Conservation (phyloP, 2,329 filamentous ascomycete genomes). For the Penicillium olsonii region DNA sequence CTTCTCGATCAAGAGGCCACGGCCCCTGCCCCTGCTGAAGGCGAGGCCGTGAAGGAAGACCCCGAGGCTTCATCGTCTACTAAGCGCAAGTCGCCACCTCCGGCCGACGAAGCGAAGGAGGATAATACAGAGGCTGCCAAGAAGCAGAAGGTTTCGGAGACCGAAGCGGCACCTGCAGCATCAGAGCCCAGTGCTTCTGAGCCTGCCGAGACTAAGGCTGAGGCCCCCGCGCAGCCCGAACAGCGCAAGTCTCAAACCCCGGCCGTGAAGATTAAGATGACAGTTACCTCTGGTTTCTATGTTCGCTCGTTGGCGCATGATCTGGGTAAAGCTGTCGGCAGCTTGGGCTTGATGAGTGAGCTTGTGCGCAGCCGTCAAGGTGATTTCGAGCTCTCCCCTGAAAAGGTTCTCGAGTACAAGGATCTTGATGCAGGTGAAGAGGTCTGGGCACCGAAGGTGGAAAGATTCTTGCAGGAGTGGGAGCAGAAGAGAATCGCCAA, state of each 20-base stretch:
- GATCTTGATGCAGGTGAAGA: slow-evolving; percentile 76
- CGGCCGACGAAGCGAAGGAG: slow-evolving; percentile 22
- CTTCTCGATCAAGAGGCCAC: slow-evolving; percentile 48
- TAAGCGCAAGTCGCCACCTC: slow-evolving; percentile 40
- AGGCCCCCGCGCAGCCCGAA: slow-evolving; percentile 18
- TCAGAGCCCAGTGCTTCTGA: slow-evolving; percentile 17
- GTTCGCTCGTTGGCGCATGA: slow-evolving; percentile 93
- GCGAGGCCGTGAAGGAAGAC: slow-evolving; percentile 23
- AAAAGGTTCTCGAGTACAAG: slow-evolving; percentile 75
- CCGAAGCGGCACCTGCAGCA: slow-evolving; percentile 19
- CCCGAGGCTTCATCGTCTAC: slow-evolving; percentile 19
- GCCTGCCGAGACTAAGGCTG: slow-evolving; percentile 12
- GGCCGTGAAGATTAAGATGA: slow-evolving; percentile 82
- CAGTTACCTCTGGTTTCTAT: slow-evolving; percentile 94
- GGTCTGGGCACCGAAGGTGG: slow-evolving; percentile 78
- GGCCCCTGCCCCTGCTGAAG: slow-evolving; percentile 34
- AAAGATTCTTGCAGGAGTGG: slow-evolving; percentile 57
- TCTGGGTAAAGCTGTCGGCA: slow-evolving; percentile 77
- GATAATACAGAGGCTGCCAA: slow-evolving; percentile 26
- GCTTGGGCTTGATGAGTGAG: slow-evolving; percentile 81
- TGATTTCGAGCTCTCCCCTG: slow-evolving; percentile 70
- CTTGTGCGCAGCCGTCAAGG: slow-evolving; percentile 79
- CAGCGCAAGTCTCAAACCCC: slow-evolving; percentile 51
- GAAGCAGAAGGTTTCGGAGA: slow-evolving; percentile 35
- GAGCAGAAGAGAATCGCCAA: slow-evolving; percentile 42